Percentiles rank a stretch among this genome's conserved stretches.
These are phyloP conservation scores for Fusarium circinatum DNA, from an alignment of 2,329 filamentous ascomycete genomes.

Conservation along the genomic window DNA sequence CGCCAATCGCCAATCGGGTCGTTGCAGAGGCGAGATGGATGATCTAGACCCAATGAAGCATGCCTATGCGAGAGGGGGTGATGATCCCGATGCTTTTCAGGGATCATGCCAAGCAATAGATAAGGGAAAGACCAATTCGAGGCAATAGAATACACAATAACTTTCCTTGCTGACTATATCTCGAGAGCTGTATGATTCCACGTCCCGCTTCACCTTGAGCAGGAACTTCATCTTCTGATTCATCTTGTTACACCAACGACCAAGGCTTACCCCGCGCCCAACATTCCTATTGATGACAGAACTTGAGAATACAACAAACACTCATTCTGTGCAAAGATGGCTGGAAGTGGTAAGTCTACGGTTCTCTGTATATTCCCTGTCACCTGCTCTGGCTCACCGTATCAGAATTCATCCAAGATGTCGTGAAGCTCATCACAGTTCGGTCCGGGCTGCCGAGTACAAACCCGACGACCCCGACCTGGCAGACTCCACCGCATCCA, in stretches of 20 bases:
- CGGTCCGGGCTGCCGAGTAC: conserved; percentile 12
- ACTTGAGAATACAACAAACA: neutral
- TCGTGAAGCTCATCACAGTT: conserved; percentile 8
- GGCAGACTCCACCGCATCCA: conserved; percentile 34
- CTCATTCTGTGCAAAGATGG: neutral
- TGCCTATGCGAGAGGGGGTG: neutral
- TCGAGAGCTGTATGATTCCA: neutral
- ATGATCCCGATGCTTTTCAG: neutral
- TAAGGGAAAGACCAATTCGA: neutral
- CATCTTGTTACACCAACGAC: neutral
- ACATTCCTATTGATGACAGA: neutral
- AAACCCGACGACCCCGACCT: conserved; percentile 15
- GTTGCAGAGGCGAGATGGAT: neutral
- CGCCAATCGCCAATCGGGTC: neutral
- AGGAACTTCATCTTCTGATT: too few relatives aligned
- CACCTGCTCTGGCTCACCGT: neutral
- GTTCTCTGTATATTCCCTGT: neutral
- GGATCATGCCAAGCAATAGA: neutral
- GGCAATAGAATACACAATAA: neutral
- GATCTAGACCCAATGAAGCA: neutral
- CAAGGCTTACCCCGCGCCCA: neutral
- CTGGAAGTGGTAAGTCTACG: neutral
- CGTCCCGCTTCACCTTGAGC: neutral
- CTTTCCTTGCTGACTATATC: neutral
- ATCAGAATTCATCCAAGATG: neutral